Conservation (phyloP, 495 filamentous ascomycete genomes). For the Barbatosphaeria neglecta region DNA sequence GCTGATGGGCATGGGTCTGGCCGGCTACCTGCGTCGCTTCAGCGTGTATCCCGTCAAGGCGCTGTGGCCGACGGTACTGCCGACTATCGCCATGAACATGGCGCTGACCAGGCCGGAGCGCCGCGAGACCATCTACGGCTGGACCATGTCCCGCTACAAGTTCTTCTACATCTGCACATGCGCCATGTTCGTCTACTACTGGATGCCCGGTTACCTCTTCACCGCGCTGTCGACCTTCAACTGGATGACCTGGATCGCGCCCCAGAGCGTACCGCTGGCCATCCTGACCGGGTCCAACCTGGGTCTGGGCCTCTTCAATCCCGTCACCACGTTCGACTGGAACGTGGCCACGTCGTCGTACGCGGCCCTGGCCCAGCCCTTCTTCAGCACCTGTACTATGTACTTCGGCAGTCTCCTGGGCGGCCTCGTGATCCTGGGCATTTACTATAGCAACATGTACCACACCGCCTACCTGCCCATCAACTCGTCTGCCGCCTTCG, state of each 20-base stretch:
- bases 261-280: conserved; percentile 18
- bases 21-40: conserved; percentile 37
- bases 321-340: conserved; percentile 23
- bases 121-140: conserved; percentile 19
- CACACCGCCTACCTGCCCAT: conserved; percentile 44
- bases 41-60: conserved; percentile 30
- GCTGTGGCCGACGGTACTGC: conserved; percentile 17
- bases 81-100: conserved; percentile 20
- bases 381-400: conserved; percentile 19
- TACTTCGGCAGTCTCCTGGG: conserved; percentile 13
- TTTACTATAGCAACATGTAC: conserved; percentile 42
- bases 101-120: conserved; percentile 13
- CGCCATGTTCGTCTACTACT: conserved; percentile 25
- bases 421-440: conserved; percentile 30
- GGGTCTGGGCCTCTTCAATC: conserved; percentile 19
- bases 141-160: conserved; percentile 26
- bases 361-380: conserved; percentile 20
- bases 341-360: conserved; percentile 19
- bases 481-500: conserved; percentile 32
- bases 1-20: conserved; percentile 32
- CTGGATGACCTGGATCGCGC: conserved; percentile 31
- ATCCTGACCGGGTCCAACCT: conserved; percentile 15
- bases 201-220: conserved; percentile 25
- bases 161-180: conserved; percentile 21
- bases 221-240: conserved; percentile 24